Conservation (phyloP, 768 basidiomycete species). For the Xerocomellus amylosporus region DNA sequence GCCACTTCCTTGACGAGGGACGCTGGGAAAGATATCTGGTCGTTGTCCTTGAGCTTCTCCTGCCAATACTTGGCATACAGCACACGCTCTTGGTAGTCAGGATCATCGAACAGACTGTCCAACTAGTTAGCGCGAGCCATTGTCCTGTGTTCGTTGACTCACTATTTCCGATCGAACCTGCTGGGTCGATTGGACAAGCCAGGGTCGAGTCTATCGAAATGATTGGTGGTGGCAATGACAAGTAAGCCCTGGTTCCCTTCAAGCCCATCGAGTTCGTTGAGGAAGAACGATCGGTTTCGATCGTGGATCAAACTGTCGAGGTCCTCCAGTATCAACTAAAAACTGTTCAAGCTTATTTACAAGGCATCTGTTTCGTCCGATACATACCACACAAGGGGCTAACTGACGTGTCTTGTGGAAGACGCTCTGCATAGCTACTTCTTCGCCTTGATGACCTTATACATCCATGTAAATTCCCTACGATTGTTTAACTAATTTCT, state of each 20-base stretch:
- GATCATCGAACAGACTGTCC: conserved; percentile 69
- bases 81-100: conserved; percentile 57
- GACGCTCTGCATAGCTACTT: conserved; percentile 60
- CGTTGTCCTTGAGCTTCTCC: conserved; percentile 62
- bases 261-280: conserved; percentile 82
- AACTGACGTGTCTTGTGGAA: conserved; percentile 72
- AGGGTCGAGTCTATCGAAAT: conserved; percentile 77
- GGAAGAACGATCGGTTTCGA: conserved; percentile 78
- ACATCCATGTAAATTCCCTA: conserved; percentile 7
- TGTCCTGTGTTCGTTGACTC: conserved; percentile 28
- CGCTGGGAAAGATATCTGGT: conserved; percentile 65
- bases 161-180: conserved; percentile 87
- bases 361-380: conserved; percentile 34
- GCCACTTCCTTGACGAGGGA: conserved; percentile 59
- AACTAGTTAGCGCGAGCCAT: background rate
- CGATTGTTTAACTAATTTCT: background rate
- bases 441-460: conserved; percentile 58
- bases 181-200: conserved; percentile 75
- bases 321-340: conserved; percentile 49
- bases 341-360: background rate
- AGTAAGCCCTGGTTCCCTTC: conserved; percentile 78
- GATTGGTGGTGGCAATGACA: conserved; percentile 79
- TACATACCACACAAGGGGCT: conserved; percentile 63
- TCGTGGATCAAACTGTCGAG: conserved; percentile 81
- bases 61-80: conserved; percentile 82